Evolutionary conservation across 768 basidiomycete species (phyloP), one percentile per base, ranked within the genome.

Genomic region (Phaeotremella fagi): DNA sequence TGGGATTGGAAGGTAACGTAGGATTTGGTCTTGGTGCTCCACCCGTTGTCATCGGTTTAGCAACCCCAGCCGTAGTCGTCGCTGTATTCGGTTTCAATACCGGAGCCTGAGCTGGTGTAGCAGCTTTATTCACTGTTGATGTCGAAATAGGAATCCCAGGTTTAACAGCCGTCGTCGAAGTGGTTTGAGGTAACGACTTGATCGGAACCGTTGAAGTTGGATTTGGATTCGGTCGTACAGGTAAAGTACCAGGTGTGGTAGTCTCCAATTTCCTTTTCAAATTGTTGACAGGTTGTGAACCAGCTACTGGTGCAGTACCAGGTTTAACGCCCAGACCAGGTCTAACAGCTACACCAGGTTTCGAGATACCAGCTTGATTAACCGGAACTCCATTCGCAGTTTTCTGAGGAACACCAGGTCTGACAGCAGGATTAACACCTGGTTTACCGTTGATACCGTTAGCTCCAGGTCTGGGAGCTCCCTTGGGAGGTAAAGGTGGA

Each of bases 401-500:
- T 41, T 41, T 41, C 38, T 7, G 50, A 16, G 12, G 27, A 14
- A 25, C 28, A n/a, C 42, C 24, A 15, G 52, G 23, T 48, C 35
- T 48, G 7, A 41, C 38, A n/a, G n/a, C n/a, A 44, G 43, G 38
- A 16, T 12, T 24, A 12, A 12, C 12, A 33, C 36, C 47, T 16
- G 55, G 55, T 36, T 57, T 61, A 23, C 15, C 55, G 24, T 18
- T 28, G 22, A 12, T 28, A 18, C 5, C 47, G 18, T n/a, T 15
- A 9, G 37, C 51, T 45, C 45, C 43, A 5, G 41, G 36, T 16
- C 29, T 11, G 22, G 20, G 53, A 12, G 15, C 47, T 27, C 50
- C 52, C 26, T 57, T 56, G 9, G 48, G 48, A 25, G 49, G 59
- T 14, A 66, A 24, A n/a, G 60, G 59, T 7, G 68, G 68, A 1